Conservation (phyloP, 1,284 basidiomycete genomes). For the Marasmius sp. region DNA sequence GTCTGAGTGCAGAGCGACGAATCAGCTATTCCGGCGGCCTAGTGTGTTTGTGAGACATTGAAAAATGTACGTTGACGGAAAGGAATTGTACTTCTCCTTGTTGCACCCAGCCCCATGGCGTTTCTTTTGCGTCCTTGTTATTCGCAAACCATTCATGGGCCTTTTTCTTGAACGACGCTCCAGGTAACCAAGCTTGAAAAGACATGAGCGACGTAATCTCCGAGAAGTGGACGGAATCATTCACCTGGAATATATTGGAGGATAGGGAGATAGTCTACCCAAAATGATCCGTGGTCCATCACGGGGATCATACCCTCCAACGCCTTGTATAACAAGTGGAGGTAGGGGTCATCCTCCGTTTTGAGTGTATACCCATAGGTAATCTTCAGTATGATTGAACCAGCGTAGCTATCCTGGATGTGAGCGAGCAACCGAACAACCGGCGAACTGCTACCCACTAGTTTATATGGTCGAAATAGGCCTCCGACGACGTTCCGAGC, state of each 20-base stretch:
- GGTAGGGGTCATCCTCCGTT: background rate
- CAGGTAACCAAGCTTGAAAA: background rate
- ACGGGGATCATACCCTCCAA: background rate
- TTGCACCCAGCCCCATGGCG: background rate
- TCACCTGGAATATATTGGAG: background rate
- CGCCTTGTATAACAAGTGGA: background rate
- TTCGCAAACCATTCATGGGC: background rate
- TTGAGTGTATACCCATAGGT: background rate
- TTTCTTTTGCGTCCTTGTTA: background rate
- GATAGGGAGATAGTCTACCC: background rate
- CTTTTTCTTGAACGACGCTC: background rate
- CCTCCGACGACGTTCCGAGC: background rate
- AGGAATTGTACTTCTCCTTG: background rate
- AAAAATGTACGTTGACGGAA: no score
- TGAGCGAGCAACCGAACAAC: background rate
- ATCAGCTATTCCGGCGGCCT: no score
- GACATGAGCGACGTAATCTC: background rate
- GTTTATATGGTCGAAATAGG: background rate
- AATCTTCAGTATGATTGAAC: background rate
- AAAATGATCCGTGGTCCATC: background rate
- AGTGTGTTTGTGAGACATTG: no score
- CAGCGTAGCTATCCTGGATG: background rate
- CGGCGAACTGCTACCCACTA: background rate
- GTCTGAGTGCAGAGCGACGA: no score
- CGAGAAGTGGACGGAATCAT: background rate